phyloP scores from a whole-genome alignment of 306 rosid genomes.

The Malus asiatica region DNA sequence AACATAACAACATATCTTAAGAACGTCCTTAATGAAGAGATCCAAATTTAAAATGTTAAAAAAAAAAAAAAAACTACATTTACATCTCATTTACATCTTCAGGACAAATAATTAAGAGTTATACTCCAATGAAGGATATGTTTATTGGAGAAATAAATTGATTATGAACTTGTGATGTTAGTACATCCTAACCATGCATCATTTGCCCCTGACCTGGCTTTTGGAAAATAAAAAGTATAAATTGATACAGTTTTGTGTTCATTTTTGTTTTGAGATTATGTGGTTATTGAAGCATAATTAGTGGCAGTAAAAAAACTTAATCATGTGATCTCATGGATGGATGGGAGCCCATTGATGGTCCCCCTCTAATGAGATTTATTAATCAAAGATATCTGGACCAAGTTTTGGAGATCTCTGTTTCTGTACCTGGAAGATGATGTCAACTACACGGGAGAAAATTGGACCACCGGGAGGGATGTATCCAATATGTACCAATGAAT shows the following conservation, averaged over 20 bases:
- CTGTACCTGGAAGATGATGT: conserved; percentile 27
- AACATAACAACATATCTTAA: too few relatives aligned
- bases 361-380: conserved; percentile 21
- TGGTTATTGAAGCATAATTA: background rate
- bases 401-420: conserved; percentile 17
- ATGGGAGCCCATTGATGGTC: conserved; percentile 19
- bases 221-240: background rate
- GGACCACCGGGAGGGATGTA: conserved; percentile 18
- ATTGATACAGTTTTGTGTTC: background rate
- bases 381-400: conserved; percentile 27
- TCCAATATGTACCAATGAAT: background rate
- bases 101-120: background rate
- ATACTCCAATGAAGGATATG: too few relatives aligned
- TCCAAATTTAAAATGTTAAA: background rate
- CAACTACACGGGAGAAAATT: conserved; percentile 18
- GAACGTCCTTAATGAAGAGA: background rate
- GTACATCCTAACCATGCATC: background rate
- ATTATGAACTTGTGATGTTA: too few relatives aligned
- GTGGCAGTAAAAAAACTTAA: background rate
- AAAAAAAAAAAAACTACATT: too few relatives aligned
- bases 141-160: too few relatives aligned
- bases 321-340: background rate
- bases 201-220: background rate
- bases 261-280: background rate
- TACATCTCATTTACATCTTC: background rate